Evolutionary conservation across 2,329 filamentous ascomycete species (phyloP).

Genomic region (Penicillium sp.): DNA sequence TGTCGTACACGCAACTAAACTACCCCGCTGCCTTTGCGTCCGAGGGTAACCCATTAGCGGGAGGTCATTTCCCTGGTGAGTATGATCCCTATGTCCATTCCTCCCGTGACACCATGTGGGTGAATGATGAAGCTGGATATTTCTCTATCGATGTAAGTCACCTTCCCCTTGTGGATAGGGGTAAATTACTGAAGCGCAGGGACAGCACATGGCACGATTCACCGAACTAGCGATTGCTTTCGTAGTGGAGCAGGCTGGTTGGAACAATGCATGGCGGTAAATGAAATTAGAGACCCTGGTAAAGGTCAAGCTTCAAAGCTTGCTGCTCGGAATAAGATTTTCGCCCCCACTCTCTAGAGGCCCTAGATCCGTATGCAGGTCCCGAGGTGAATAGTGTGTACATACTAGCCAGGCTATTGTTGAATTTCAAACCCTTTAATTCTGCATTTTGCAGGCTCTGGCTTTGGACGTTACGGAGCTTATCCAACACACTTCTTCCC

Average conservation of each 20-base stretch:
- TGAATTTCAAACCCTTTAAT: background rate
- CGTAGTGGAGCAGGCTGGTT: constrained; percentile 11
- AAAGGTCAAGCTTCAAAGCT: background rate
- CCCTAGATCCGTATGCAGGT: background rate
- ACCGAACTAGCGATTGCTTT: constrained; percentile 12
- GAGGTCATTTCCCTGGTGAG: constrained; percentile 3
- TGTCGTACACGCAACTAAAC: constrained; percentile 12
- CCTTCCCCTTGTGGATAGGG: background rate
- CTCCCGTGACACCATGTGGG: constrained; percentile 7
- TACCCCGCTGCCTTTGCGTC: constrained; percentile 13
- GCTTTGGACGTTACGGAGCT: background rate
- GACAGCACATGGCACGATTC: constrained; percentile 13
- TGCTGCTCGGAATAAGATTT: background rate
- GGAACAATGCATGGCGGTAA: constrained; percentile 12
- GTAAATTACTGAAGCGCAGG: background rate
- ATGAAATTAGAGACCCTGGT: background rate
- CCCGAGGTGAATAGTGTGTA: background rate
- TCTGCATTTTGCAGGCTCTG: background rate
- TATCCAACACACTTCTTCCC: background rate
- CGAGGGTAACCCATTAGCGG: constrained; percentile 10
- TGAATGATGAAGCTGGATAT: constrained; percentile 10
- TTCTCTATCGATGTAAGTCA: constrained; percentile 12
- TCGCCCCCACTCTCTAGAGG: background rate
- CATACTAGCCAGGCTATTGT: background rate
- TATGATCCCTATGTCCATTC: constrained; percentile 12